Base-by-base conservation (phyloP, 1,139 yeast genomes). In the Arxiozyma slooffiae region DNA sequence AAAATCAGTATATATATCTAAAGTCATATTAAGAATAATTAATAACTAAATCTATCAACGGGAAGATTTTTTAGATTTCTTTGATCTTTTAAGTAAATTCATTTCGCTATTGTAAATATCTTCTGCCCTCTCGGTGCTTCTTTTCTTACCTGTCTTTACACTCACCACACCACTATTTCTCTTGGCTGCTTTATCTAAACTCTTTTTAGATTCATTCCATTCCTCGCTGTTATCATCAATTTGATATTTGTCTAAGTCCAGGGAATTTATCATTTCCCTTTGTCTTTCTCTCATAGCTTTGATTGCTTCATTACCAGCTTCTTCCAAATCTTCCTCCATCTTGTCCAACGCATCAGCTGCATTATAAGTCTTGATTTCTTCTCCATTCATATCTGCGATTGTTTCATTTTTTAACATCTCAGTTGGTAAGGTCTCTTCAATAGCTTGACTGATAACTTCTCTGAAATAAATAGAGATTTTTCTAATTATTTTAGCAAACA, bases 401-500 rank as follows among this genome's bases (percentile, higher is more conserved):
- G 70, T 67, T 55, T 79, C 80, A 67, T 86, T 80, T 60, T 76
- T 76, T 40, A 78, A 57, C 39, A 43, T 43, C 26, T 42, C 50
- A 43, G 71, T 80, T 7, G 97, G 96, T 77, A 92, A 68, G 3
- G 78, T 66, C 37, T 78, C 79, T 56, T 82, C 86, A 57, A 88
- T 82, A 2, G 92, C 81, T 54, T 79, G 77, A 52, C 82, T 77
- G 50, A 88, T 74, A 18, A 90, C 70, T 21, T 72, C 74, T 59
- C 94, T 77, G 77, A 89, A 86, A 62, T 77, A 77, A 38, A 77
- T 72, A 1, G 96, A 80, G 52, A 89, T 77, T 69, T 92, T 92
- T 65, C 96, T 82, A 53, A 90, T 75, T 53, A 89, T 81, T 71
- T 92, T 94, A 49, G 96, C 88, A 71, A 92, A 92, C 97, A 94